A percentile compares a stretch with the other conserved stretches of the same genome.
Evolutionary conservation across 2,329 filamentous ascomycete genomes (phyloP).

Genomic region (Exophiala calicioides): DNA sequence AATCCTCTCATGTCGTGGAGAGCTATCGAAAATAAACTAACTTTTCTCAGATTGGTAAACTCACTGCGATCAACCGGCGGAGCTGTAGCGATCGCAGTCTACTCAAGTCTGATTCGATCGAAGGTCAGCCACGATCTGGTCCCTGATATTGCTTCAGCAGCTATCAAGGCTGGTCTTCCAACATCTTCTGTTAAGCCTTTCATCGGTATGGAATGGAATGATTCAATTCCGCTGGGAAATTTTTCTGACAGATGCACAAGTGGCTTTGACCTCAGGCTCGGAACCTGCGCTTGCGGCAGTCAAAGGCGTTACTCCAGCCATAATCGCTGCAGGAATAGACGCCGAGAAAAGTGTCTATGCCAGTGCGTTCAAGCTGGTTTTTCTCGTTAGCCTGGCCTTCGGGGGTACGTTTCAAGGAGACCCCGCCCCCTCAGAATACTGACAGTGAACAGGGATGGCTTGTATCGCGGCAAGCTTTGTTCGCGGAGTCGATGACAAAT

Average conservation of each 20-base stretch:
- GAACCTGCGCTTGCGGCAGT: not conserved
- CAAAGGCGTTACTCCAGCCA: constrained; percentile 9
- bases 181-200: not conserved
- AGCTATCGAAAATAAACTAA: not conserved
- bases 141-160: constrained; percentile 1
- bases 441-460: not conserved
- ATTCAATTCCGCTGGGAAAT: not conserved
- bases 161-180: constrained; percentile 4
- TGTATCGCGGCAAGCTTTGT: not conserved
- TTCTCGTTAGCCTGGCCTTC: constrained; percentile 15
- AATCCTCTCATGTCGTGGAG: not conserved
- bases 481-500: not conserved
- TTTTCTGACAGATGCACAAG: not conserved
- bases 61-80: constrained; percentile 8
- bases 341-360: constrained; percentile 15
- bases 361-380: constrained; percentile 11
- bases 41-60: not conserved
- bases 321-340: constrained; percentile 7
- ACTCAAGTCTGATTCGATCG: not conserved
- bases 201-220: constrained; percentile 4
- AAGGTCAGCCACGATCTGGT: not conserved
- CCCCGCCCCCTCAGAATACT: not conserved
- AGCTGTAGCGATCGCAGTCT: constrained; percentile 5
- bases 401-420: constrained; percentile 12
- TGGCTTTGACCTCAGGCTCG: not conserved